Conservation (phyloP, 1,284 basidiomycete genomes). For the Apiotrichum porosum region DNA sequence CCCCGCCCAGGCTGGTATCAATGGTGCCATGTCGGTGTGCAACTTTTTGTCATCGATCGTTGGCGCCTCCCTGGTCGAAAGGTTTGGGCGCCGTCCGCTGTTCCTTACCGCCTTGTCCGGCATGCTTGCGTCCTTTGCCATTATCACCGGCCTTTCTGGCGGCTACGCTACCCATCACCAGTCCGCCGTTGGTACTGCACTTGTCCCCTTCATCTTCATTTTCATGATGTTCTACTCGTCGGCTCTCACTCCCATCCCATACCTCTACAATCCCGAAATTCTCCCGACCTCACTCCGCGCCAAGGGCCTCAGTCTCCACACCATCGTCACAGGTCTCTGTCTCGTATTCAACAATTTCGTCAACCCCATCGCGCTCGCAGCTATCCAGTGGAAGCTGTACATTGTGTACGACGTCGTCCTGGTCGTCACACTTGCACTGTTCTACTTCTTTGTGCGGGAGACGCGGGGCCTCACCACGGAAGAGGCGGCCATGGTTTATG, state of each 20-base stretch:
- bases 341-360: constrained; percentile 71
- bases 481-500: constrained; percentile 37
- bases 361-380: constrained; percentile 66
- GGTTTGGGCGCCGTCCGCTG: constrained; percentile 28
- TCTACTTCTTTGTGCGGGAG: constrained; percentile 34
- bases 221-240: constrained; percentile 60
- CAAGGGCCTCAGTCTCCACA: constrained; percentile 55
- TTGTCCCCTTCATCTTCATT: constrained; percentile 65
- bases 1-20: constrained; percentile 61
- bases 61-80: constrained; percentile 32
- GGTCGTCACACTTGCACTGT: constrained; percentile 36
- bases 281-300: constrained; percentile 63
- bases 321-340: constrained; percentile 46
- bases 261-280: constrained; percentile 54
- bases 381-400: constrained; percentile 31
- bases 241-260: background rate
- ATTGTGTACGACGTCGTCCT: constrained; percentile 54
- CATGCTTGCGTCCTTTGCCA: constrained; percentile 59
- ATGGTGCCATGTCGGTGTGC: constrained; percentile 57
- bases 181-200: constrained; percentile 37
- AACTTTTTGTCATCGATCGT: constrained; percentile 30
- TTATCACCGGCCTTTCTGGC: constrained; percentile 61
- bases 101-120: constrained; percentile 51
- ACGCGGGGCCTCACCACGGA: constrained; percentile 39
- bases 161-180: constrained; percentile 47